A percentile compares a stretch with the other conserved stretches of the same genome.
phyloP scores from a whole-genome alignment of 148 eudicot species.

The Camellia granthamiana region DNA sequence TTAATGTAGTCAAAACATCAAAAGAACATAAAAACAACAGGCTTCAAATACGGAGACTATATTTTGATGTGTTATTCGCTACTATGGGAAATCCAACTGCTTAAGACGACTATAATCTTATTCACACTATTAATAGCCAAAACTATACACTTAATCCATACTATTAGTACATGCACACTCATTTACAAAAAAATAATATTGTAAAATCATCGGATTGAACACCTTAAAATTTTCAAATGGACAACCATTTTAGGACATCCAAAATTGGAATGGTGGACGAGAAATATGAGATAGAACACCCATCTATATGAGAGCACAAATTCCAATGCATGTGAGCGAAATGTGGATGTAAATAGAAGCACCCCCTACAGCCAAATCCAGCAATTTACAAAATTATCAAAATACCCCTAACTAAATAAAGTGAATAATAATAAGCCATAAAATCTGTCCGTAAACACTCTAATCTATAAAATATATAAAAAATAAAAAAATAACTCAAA shows the following conservation, averaged over 20 bases:
- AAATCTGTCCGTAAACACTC: too few relatives aligned
- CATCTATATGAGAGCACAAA: too few relatives aligned
- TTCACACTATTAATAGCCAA: background rate
- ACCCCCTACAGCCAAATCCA: background rate
- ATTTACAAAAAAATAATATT: background rate
- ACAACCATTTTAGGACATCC: background rate
- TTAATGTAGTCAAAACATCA: background rate
- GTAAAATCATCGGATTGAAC: background rate
- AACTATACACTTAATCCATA: background rate
- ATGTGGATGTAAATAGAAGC: background rate
- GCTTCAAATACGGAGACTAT: background rate
- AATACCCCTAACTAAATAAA: too few relatives aligned
- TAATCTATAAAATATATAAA: too few relatives aligned
- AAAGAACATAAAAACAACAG: background rate
- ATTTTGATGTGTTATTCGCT: background rate
- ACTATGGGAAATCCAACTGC: background rate
- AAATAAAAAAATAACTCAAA: too few relatives aligned
- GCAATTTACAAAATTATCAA: too few relatives aligned
- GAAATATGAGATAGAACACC: background rate
- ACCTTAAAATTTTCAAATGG: background rate
- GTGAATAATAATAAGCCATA: too few relatives aligned
- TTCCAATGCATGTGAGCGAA: too few relatives aligned
- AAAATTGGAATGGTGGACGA: background rate
- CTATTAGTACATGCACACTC: background rate
- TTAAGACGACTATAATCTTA: too few relatives aligned